Evolutionary conservation across 2,329 filamentous ascomycete genomes (phyloP), one percentile per base, ranked within the genome.

Genomic region (Diaporthe sp.): DNA sequence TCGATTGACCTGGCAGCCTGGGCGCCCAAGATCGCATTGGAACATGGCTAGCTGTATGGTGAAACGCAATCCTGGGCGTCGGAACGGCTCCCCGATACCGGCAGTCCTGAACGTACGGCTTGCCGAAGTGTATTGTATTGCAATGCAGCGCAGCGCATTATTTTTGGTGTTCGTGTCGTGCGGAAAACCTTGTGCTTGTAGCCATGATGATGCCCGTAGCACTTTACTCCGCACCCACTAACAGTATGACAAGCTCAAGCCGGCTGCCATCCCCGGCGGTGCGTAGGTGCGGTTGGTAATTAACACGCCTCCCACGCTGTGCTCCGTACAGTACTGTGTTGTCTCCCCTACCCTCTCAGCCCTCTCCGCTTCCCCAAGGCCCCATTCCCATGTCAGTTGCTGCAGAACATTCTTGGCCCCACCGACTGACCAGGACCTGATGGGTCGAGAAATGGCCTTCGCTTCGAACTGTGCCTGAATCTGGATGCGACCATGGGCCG

Each of bases 181-280:
- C 65, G 28, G 44, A 15, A 65, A 65, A 65, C 61, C 61, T 65
- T 65, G 61, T 65, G 61, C 61, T 49, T 49, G 44, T 22, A 49
- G 61, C 61, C 42, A 17, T 65, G 61, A 15, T 65, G 61, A 22
- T 46, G 61, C 61, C 42, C 42, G 42, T n/a, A 22, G 25, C 61
- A 65, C 59, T 62, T 39, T 62, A 62, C 59, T 62, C 59, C 59
- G 59, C 39, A 62, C 59, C 19, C 59, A 61, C 44, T 39, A 57
- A 25, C 31, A 61, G 49, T 37, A 25, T 42, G 70, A 62, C 59
- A 73, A 65, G 65, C 65, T 55, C 65, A 19, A 69, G 65, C 70
- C 70, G 73, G 73, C 58, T 72, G 68, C 58, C 49, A 72, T 75
- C 68, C 73, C 73, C 73, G 73, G 68, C 31, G 67, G 59, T 39